A percentile compares a stretch with the other conserved stretches of the same genome.
Evolutionary conservation across 2,329 filamentous ascomycete species (phyloP).

Genomic region (Talaromyces sp.): DNA sequence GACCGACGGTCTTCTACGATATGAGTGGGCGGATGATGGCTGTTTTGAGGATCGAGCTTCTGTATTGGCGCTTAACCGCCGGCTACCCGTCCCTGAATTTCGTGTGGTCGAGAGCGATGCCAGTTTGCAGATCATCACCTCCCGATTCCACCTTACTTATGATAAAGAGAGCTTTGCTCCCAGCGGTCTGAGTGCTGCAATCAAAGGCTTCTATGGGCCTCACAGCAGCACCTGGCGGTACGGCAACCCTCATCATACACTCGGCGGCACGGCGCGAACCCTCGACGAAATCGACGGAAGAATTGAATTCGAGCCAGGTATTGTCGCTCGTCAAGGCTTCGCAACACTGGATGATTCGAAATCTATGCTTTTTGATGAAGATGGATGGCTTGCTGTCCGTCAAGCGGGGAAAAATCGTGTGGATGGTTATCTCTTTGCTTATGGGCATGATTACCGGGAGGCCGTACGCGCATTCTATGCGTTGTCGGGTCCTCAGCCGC

Average conservation of each 20-base stretch:
- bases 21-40: conserved; percentile 60
- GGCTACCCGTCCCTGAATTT: conserved; percentile 48
- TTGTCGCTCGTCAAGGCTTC: conserved; percentile 52
- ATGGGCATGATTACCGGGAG: conserved; percentile 55
- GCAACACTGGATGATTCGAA: conserved; percentile 53
- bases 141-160: conserved; percentile 56
- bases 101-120: conserved; percentile 46
- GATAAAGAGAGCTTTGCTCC: conserved; percentile 55
- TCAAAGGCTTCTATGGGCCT: conserved; percentile 42
- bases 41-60: conserved; percentile 62
- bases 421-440: conserved; percentile 60
- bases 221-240: conserved; percentile 53
- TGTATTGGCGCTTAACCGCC: conserved; percentile 58
- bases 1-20: conserved; percentile 55
- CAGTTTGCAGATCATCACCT: conserved; percentile 55
- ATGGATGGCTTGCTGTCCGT: conserved; percentile 53
- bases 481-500: conserved; percentile 55
- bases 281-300: conserved; percentile 54
- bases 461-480: conserved; percentile 55
- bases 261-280: conserved; percentile 52
- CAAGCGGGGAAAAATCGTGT: conserved; percentile 42
- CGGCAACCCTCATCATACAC: conserved; percentile 41
- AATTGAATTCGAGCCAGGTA: conserved; percentile 48
- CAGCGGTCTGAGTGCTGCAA: conserved; percentile 47
- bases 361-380: conserved; percentile 55